Conservation (phyloP, 129 eudicot genomes). For the Sambucus nigra region DNA sequence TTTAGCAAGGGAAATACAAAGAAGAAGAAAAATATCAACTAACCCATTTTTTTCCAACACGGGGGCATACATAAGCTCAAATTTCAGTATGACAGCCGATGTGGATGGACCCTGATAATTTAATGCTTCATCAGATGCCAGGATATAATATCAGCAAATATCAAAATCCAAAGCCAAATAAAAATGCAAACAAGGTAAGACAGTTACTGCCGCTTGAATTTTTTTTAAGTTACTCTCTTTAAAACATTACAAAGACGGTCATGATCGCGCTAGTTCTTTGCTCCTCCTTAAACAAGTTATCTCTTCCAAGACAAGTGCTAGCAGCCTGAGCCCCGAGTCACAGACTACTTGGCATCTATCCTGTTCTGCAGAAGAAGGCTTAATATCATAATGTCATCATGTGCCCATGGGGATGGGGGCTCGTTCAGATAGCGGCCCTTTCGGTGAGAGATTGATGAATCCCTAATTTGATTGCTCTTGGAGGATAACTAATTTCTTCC, state of each 20-base stretch:
- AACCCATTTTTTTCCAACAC: slow-evolving; percentile 70
- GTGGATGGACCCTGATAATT: slow-evolving; percentile 60
- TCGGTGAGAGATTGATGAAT: not conserved
- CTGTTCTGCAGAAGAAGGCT: not conserved
- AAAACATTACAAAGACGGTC: not conserved
- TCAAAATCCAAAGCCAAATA: not conserved
- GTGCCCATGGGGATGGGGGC: not conserved
- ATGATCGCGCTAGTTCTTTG: not conserved
- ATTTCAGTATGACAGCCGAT: slow-evolving; percentile 80
- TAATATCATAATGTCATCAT: not conserved
- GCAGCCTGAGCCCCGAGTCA: not conserved
- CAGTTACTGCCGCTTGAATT: not conserved
- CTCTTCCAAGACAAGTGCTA: not conserved
- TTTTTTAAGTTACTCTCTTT: not conserved
- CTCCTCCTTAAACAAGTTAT: not conserved
- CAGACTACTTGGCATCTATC: not conserved
- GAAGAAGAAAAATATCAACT: slow-evolving; percentile 19
- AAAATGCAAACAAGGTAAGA: slow-evolving; percentile 4
- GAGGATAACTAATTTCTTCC: too few species aligned
- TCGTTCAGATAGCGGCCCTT: not conserved
- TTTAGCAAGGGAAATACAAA: slow-evolving; percentile 10
- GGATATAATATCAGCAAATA: not conserved
- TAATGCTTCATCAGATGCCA: slow-evolving; percentile 10
- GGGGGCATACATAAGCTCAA: slow-evolving; percentile 89
- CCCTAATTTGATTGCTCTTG: not conserved